Percentiles rank a stretch among this genome's conserved stretches.
Conservation (phyloP, 169 alveolate genomes). For the Plasmodium fragile region DNA sequence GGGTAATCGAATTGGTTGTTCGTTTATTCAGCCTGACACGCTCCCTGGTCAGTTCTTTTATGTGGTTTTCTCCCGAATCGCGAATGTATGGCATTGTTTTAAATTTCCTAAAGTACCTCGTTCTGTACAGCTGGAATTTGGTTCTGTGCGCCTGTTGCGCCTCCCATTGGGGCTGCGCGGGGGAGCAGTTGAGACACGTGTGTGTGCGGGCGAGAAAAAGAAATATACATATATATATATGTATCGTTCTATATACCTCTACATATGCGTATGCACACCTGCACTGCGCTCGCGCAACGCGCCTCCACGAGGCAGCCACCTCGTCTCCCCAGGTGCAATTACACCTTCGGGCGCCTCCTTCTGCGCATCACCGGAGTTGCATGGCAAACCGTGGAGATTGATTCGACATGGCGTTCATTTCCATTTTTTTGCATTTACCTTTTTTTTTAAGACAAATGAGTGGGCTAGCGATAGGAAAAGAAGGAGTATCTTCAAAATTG, state of each 20-base stretch:
- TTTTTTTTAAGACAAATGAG: slow-evolving; percentile 49
- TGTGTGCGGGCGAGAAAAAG: background rate
- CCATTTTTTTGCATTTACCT: slow-evolving; percentile 19
- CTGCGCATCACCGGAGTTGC: background rate
- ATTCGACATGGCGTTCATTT: background rate
- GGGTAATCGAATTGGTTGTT: slow-evolving; percentile 54
- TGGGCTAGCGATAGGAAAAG: slow-evolving; percentile 20
- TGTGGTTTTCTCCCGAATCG: slow-evolving; percentile 66
- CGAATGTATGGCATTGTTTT: slow-evolving; percentile 60
- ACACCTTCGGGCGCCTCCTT: background rate
- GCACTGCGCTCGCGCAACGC: background rate
- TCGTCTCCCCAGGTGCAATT: background rate
- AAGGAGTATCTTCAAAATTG: slow-evolving; percentile 31
- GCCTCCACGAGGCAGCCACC: background rate
- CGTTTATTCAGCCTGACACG: slow-evolving; percentile 42
- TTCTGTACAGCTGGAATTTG: slow-evolving; percentile 20
- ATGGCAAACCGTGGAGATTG: background rate
- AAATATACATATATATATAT: background rate
- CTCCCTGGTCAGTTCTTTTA: slow-evolving; percentile 63
- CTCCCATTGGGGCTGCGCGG: slow-evolving; percentile 43
- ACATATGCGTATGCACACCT: slow-evolving; percentile 3
- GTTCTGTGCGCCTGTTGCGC: slow-evolving; percentile 5
- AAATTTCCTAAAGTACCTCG: slow-evolving; percentile 57
- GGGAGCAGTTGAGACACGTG: background rate
- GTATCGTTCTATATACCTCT: background rate